Percentiles rank a stretch among this genome's conserved stretches.
Conservation (phyloP, 768 basidiomycete genomes). For the Trametes villosa region DNA sequence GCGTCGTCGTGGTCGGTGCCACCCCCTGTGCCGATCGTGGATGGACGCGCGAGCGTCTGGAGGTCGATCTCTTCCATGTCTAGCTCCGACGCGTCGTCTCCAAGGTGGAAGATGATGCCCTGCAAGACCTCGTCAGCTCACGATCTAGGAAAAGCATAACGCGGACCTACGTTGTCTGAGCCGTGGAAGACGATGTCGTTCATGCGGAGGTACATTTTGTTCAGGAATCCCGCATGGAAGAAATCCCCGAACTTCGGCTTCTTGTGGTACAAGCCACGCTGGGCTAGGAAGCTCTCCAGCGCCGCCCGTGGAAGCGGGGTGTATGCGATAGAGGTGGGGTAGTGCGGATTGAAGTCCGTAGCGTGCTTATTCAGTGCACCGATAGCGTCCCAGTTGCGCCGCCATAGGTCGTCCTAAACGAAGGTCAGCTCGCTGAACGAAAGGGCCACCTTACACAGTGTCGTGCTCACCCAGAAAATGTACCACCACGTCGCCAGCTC, state of each 20-base stretch:
- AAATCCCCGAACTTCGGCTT: conserved; percentile 49
- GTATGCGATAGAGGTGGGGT: conserved; percentile 73
- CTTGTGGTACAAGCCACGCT: conserved; percentile 60
- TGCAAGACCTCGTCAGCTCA: conserved; percentile 29
- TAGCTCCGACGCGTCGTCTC: conserved; percentile 52
- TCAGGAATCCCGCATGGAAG: conserved; percentile 68
- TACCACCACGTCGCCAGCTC: conserved; percentile 75
- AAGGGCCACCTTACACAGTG: background rate
- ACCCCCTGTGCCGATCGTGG: conserved; percentile 67
- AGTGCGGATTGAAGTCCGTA: conserved; percentile 72
- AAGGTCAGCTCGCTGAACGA: background rate
- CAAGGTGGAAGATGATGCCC: conserved; percentile 69
- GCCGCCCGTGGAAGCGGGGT: conserved; percentile 65
- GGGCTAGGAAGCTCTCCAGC: conserved; percentile 65
- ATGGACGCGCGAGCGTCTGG: conserved; percentile 51
- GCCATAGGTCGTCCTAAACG: conserved; percentile 75
- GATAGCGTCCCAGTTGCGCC: conserved; percentile 67
- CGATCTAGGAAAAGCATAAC: background rate
- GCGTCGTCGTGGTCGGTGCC: conserved; percentile 73
- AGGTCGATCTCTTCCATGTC: conserved; percentile 69
- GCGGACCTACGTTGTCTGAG: conserved; percentile 43
- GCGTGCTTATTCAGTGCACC: conserved; percentile 50
- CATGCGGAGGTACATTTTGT: conserved; percentile 72
- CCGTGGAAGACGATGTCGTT: conserved; percentile 70
- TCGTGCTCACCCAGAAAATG: conserved; percentile 67